phyloP scores from a whole-genome alignment of 352 stramenopile genomes.

The Phytophthora ohioensis region DNA sequence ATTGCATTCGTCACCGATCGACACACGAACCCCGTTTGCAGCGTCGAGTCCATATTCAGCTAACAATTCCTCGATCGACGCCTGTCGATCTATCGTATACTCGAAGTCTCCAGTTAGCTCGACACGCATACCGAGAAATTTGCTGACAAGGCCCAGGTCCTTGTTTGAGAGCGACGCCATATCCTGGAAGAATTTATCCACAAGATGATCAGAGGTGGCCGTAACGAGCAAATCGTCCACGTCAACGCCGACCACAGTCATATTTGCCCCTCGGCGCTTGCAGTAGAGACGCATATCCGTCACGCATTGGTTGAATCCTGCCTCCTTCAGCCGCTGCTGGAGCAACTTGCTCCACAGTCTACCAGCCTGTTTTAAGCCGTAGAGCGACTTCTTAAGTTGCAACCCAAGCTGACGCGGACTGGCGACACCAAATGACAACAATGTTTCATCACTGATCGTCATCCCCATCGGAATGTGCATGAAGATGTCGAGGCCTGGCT shows the following conservation, averaged over 20 bases:
- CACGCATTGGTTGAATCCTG: slow-evolving; percentile 21
- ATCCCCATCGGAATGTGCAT: slow-evolving; percentile 29
- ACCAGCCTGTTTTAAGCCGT: too few relatives aligned
- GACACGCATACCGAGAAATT: slow-evolving; percentile 42
- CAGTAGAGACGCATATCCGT: neutral
- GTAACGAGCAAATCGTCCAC: slow-evolving; percentile 22
- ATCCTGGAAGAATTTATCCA: neutral
- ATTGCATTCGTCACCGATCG: slow-evolving; percentile 19
- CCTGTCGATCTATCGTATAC: slow-evolving; percentile 28
- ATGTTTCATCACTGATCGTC: neutral
- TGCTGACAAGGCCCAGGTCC: slow-evolving; percentile 30
- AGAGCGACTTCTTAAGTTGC: too few relatives aligned
- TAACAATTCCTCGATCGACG: slow-evolving; percentile 34
- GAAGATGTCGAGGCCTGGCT: slow-evolving; percentile 28
- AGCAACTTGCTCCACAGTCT: too few relatives aligned
- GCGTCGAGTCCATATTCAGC: slow-evolving; percentile 27
- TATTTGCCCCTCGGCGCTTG: neutral
- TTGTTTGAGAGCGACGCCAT: slow-evolving; percentile 36
- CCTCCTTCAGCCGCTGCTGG: slow-evolving; percentile 2
- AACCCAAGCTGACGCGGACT: too few relatives aligned
- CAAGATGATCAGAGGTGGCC: neutral
- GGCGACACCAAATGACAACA: too few relatives aligned
- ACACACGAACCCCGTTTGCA: slow-evolving; percentile 24
- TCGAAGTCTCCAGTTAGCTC: slow-evolving; percentile 5
- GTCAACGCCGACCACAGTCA: slow-evolving; percentile 31